Percentiles rank a stretch among this genome's conserved stretches.
These are phyloP conservation scores for Blastobotrys indianensis DNA, from an alignment of 1,139 yeast species.

Conservation along the genomic window DNA sequence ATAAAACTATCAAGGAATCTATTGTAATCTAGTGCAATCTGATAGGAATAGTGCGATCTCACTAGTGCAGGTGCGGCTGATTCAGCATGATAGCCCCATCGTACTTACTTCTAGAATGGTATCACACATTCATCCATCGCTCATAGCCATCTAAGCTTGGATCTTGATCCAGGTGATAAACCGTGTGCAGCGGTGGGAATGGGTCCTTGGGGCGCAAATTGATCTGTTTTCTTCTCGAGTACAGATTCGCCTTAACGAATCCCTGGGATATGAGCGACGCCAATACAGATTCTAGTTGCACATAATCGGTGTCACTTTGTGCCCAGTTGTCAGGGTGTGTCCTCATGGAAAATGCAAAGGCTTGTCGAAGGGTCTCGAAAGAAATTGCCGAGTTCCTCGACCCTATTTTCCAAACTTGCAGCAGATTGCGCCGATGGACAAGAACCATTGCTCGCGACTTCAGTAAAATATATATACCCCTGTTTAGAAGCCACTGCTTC, in stretches of 20 bases:
- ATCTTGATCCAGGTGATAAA: constrained; percentile 14
- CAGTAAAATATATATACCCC: constrained; percentile 29
- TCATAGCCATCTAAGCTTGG: constrained; percentile 9
- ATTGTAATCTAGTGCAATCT: neutral
- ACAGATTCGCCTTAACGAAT: constrained; percentile 34
- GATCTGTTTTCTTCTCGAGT: constrained; percentile 25
- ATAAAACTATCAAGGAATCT: too few species aligned
- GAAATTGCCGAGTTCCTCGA: constrained; percentile 1
- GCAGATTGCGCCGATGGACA: constrained; percentile 29
- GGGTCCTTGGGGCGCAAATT: constrained; percentile 24
- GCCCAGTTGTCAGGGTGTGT: constrained; percentile 11
- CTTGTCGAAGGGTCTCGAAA: constrained; percentile 10
- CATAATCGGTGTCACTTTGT: constrained; percentile 15
- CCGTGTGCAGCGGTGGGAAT: constrained; percentile 24
- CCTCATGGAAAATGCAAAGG: constrained; percentile 17
- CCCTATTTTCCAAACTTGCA: constrained; percentile 14
- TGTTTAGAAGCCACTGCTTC: constrained; percentile 24
- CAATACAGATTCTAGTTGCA: constrained; percentile 33
- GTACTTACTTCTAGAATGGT: neutral
- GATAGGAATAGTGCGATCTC: too few species aligned
- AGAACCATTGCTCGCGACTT: constrained; percentile 26
- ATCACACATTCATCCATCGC: constrained; percentile 11
- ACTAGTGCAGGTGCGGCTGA: neutral
- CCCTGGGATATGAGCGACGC: constrained; percentile 34
- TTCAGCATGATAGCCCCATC: neutral